These are phyloP conservation scores for Leonotis leonurus DNA, from an alignment of 257 asterid species.

Conservation along the genomic window DNA sequence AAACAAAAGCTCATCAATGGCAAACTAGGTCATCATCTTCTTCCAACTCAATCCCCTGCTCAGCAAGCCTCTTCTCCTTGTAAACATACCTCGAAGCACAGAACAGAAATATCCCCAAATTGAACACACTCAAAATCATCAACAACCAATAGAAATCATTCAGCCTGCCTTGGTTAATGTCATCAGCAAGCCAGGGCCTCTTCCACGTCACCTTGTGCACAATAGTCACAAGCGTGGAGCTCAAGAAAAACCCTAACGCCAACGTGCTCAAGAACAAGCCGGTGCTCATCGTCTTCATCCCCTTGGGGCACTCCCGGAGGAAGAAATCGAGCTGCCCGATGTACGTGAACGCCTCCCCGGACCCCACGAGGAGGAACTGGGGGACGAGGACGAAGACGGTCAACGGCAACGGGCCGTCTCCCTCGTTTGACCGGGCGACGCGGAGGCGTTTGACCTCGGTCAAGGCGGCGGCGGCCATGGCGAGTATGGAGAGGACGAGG, in stretches of 20 bases:
- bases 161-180: constrained; percentile 60
- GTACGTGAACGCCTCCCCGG: constrained; percentile 81
- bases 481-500: constrained; percentile 32
- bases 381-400: constrained; percentile 68
- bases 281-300: constrained; percentile 92
- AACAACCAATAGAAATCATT: constrained; percentile 68
- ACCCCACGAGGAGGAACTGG: constrained; percentile 59
- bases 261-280: constrained; percentile 74
- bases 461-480: constrained; percentile 60
- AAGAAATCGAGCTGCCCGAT: constrained; percentile 86
- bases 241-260: constrained; percentile 58
- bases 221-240: constrained; percentile 51
- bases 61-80: constrained; percentile 80
- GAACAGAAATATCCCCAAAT: constrained; percentile 41
- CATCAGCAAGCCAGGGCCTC: constrained; percentile 70
- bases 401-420: constrained; percentile 25
- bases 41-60: constrained; percentile 58
- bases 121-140: constrained; percentile 47
- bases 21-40: constrained; percentile 33
- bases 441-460: constrained; percentile 45
- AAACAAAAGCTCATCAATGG: constrained; percentile 21
- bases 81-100: constrained; percentile 55
- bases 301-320: constrained; percentile 69
- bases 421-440: constrained; percentile 27
- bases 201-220: constrained; percentile 47